Evolutionary conservation across 164 flowering plant genomes (phyloP).

Genomic region (Piper betle): DNA sequence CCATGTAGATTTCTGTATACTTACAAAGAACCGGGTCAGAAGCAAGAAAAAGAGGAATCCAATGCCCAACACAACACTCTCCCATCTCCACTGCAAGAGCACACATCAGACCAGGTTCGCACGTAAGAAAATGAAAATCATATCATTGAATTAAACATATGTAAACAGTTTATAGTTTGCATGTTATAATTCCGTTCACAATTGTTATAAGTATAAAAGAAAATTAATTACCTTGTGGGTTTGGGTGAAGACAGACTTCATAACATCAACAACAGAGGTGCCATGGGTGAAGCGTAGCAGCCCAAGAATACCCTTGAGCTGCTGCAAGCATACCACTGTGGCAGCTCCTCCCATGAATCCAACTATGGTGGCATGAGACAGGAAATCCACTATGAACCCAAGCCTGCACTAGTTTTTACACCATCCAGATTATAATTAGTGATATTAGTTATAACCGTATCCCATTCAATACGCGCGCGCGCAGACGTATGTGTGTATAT

Average conservation of each 20-base stretch:
- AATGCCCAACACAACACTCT: conserved; percentile 72
- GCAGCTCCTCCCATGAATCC: conserved; percentile 99
- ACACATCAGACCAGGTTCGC: no score
- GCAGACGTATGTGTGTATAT: no score
- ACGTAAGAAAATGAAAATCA: no score
- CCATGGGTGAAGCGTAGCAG: conserved; percentile 60
- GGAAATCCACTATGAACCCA: conserved; percentile 89
- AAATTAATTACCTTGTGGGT: conserved; percentile 45
- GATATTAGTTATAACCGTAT: no score
- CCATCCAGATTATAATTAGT: no score
- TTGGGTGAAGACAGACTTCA: no score
- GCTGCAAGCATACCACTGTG: conserved; percentile 80
- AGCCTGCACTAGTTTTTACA: conserved; percentile 38
- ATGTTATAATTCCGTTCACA: background rate
- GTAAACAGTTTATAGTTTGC: no score
- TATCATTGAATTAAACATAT: no score
- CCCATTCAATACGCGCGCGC: no score
- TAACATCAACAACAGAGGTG: conserved; percentile 62
- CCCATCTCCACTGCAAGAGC: conserved; percentile 97
- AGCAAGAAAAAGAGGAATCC: conserved; percentile 76
- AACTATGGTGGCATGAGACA: conserved; percentile 91
- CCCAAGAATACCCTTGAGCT: conserved; percentile 82
- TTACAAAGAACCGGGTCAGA: conserved; percentile 62
- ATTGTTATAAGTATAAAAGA: background rate
- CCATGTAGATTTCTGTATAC: conserved; percentile 10